phyloP scores from a whole-genome alignment of 2,329 filamentous ascomycete species.

The Colletotrichum aenigma region DNA sequence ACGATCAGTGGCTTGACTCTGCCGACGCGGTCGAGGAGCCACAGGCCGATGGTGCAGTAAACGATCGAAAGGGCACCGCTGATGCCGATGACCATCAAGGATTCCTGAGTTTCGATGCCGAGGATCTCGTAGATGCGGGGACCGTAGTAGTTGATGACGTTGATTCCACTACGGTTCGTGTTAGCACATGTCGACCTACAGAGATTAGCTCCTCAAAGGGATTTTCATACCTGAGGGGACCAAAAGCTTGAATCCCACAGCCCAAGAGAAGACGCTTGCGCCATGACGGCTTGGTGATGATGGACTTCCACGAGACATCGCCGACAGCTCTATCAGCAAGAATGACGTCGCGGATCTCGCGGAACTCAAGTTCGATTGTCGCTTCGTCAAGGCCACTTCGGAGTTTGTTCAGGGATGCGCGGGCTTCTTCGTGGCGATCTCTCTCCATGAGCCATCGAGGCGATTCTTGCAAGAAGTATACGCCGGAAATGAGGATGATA shows the following conservation, averaged over 20 bases:
- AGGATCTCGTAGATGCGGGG: constrained; percentile 46
- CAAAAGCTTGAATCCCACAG: constrained; percentile 52
- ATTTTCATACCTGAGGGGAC: constrained; percentile 29
- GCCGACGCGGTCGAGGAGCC: constrained; percentile 48
- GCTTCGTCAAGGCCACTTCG: constrained; percentile 30
- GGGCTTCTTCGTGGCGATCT: constrained; percentile 36
- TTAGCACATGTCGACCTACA: not conserved
- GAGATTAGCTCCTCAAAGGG: not conserved
- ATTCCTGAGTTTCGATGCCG: constrained; percentile 44
- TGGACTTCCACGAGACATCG: constrained; percentile 39
- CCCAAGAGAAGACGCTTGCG: constrained; percentile 49
- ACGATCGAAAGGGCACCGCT: constrained; percentile 52
- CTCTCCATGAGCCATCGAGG: constrained; percentile 36
- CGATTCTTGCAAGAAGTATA: constrained; percentile 30
- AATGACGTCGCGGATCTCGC: constrained; percentile 43
- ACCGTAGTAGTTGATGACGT: constrained; percentile 43
- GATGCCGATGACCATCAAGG: constrained; percentile 55
- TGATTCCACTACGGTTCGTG: constrained; percentile 22
- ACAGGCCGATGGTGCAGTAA: constrained; percentile 50
- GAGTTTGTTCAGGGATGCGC: constrained; percentile 35
- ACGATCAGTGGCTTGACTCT: constrained; percentile 52
- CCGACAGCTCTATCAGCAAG: constrained; percentile 35
- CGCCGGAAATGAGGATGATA: constrained; percentile 24
- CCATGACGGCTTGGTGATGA: constrained; percentile 47
- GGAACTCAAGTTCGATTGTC: constrained; percentile 41